These are phyloP conservation scores for Lagerstroemia speciosa DNA, from an alignment of 345 rosid genomes.

Conservation along the genomic window DNA sequence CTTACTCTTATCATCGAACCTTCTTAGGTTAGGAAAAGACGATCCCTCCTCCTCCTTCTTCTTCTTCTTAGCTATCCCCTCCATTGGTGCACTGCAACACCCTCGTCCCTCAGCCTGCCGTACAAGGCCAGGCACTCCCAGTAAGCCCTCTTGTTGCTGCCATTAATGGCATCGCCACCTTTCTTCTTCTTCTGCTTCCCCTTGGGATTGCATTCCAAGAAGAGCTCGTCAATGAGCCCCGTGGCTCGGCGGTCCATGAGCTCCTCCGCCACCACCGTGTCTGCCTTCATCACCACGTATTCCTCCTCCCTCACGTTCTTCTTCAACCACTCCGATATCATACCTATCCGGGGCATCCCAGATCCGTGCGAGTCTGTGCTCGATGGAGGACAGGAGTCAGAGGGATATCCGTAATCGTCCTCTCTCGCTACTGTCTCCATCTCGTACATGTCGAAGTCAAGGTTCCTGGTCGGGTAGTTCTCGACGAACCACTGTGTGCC, in stretches of 20 bases:
- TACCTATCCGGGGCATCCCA: slow-evolving; percentile 20
- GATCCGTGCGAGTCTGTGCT: background rate
- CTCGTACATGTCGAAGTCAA: slow-evolving; percentile 52
- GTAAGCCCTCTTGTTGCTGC: slow-evolving; percentile 40
- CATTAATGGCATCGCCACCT: slow-evolving; percentile 1
- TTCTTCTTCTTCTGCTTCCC: slow-evolving; percentile 17
- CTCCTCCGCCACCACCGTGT: slow-evolving; percentile 56
- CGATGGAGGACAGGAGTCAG: background rate
- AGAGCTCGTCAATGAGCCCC: slow-evolving; percentile 58
- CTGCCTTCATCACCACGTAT: slow-evolving; percentile 68
- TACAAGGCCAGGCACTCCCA: slow-evolving; percentile 75
- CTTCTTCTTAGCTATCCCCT: slow-evolving; percentile 56
- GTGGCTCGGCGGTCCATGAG: slow-evolving; percentile 41
- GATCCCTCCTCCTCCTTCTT: too few relatives aligned
- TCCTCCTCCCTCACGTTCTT: slow-evolving; percentile 53
- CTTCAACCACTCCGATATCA: slow-evolving; percentile 55
- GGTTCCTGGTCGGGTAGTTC: slow-evolving; percentile 54
- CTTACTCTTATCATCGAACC: too few relatives aligned
- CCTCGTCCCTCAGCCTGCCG: slow-evolving; percentile 57
- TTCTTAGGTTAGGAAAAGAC: too few relatives aligned
- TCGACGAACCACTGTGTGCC: slow-evolving; percentile 47
- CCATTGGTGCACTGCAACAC: slow-evolving; percentile 77
- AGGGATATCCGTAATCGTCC: background rate
- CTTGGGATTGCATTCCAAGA: slow-evolving; percentile 63
- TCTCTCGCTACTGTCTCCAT: slow-evolving; percentile 33